These are phyloP conservation scores for Hanseniaspora vineae DNA, from an alignment of 805 yeast genomes.

Conservation along the genomic window DNA sequence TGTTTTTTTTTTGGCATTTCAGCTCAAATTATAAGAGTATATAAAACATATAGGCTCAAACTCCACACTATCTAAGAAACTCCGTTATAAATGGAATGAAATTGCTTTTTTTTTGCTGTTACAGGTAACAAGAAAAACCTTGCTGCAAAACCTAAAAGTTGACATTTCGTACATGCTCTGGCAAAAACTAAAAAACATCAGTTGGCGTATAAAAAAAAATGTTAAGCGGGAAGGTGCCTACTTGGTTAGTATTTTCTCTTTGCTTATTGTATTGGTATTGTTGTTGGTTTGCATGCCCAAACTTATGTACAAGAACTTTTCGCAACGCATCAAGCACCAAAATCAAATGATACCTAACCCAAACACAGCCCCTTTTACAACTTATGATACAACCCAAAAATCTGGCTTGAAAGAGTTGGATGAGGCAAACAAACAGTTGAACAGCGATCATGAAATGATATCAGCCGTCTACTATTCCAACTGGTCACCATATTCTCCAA, in stretches of 20 bases:
- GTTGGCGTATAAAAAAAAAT: neutral
- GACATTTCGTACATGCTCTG: too few relatives aligned
- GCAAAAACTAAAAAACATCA: neutral
- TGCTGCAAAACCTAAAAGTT: too few relatives aligned
- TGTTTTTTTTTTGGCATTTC: too few relatives aligned
- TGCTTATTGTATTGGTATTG: neutral
- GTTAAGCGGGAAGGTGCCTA: neutral
- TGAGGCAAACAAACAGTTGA: neutral
- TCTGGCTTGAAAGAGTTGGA: too few relatives aligned
- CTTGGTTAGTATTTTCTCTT: neutral
- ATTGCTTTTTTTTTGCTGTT: too few relatives aligned
- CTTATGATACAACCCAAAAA: neutral
- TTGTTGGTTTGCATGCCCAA: neutral
- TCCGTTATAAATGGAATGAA: too few relatives aligned
- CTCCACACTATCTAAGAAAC: too few relatives aligned
- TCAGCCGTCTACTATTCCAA: constrained; percentile 37
- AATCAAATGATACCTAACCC: neutral
- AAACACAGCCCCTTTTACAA: neutral
- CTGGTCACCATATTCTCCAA: constrained; percentile 56
- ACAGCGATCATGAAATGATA: neutral
- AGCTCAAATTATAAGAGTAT: too few relatives aligned
- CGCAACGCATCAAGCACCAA: neutral
- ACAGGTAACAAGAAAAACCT: too few relatives aligned
- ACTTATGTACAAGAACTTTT: neutral
- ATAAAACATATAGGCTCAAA: too few relatives aligned